Evolutionary conservation across 2,329 filamentous ascomycete genomes (phyloP).

Genomic region (Fusarium sp.): DNA sequence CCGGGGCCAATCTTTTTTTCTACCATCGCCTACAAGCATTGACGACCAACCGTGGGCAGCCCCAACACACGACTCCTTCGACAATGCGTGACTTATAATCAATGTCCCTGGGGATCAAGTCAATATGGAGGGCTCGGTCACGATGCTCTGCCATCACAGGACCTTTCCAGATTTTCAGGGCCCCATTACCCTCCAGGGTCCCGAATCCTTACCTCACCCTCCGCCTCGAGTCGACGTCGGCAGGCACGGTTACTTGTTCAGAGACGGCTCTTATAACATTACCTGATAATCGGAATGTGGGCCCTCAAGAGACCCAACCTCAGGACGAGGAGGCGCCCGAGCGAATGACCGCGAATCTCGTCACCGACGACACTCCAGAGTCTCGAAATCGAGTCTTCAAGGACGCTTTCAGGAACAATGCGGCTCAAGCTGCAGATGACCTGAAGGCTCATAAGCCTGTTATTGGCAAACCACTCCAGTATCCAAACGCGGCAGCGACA

Average conservation of each 20-base stretch:
- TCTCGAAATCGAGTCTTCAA: slow-evolving; percentile 50
- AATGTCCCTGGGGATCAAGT: slow-evolving; percentile 64
- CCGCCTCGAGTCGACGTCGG: slow-evolving; percentile 43
- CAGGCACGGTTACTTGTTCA: slow-evolving; percentile 2
- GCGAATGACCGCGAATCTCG: slow-evolving; percentile 25
- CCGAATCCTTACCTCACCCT: slow-evolving; percentile 22
- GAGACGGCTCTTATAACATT: slow-evolving; percentile 16
- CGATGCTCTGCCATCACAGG: slow-evolving; percentile 50
- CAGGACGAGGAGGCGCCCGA: slow-evolving; percentile 15
- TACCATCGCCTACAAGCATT: slow-evolving; percentile 23
- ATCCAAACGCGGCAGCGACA: slow-evolving; percentile 47
- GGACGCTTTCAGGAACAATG: slow-evolving; percentile 48
- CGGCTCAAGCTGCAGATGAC: slow-evolving; percentile 32
- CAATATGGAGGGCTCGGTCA: slow-evolving; percentile 60
- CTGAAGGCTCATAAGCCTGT: slow-evolving; percentile 47
- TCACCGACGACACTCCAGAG: slow-evolving; percentile 26
- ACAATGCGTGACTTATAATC: slow-evolving; percentile 59
- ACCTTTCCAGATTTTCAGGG: slow-evolving; percentile 41
- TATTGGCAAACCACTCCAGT: slow-evolving; percentile 48
- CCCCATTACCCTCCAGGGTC: slow-evolving; percentile 36
- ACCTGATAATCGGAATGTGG: neutral
- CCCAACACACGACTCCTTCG: slow-evolving; percentile 17
- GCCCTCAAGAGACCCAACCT: slow-evolving; percentile 13
- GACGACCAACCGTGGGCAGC: slow-evolving; percentile 26
- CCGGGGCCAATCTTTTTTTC: slow-evolving; percentile 42